Percentiles rank a stretch among this genome's conserved stretches.
phyloP scores from a whole-genome alignment of 306 rosid genomes.

The Prunus campanulata region DNA sequence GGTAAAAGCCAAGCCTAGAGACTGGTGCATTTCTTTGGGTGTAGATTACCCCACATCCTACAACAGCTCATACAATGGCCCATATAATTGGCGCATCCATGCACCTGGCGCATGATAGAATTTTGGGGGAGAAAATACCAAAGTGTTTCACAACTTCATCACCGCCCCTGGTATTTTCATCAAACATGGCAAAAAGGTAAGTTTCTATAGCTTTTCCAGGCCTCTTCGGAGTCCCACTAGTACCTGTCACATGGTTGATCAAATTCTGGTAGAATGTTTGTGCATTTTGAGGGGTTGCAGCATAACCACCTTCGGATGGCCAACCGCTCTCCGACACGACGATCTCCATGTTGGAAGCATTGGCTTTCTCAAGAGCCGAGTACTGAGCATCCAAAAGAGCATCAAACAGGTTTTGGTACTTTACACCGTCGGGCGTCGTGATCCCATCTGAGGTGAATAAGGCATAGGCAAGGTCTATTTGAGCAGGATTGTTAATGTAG shows the following conservation, averaged over 20 bases:
- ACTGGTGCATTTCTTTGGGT: too few relatives aligned
- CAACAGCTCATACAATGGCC: too few relatives aligned
- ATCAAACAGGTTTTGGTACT: conserved; percentile 38
- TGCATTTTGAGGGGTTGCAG: conserved; percentile 36
- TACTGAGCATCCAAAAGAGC: conserved; percentile 50
- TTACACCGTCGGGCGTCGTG: conserved; percentile 6
- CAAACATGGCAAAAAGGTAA: conserved; percentile 30
- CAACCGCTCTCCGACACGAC: conserved; percentile 74
- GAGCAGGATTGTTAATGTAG: background rate
- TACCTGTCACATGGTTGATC: conserved; percentile 34
- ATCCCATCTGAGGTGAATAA: conserved; percentile 38
- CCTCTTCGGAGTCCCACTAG: conserved; percentile 44
- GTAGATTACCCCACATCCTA: too few relatives aligned
- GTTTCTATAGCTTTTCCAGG: conserved; percentile 28
- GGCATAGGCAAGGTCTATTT: conserved; percentile 36
- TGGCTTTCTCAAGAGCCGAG: conserved; percentile 50
- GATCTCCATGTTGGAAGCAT: conserved; percentile 28
- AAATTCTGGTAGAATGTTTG: conserved; percentile 39
- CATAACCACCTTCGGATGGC: conserved; percentile 50
- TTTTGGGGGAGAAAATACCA: conserved; percentile 27
- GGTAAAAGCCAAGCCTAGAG: too few relatives aligned
- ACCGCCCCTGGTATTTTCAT: conserved; percentile 28
- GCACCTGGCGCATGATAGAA: too few relatives aligned
- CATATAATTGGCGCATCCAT: too few relatives aligned
- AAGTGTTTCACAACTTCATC: conserved; percentile 21